Evolutionary conservation across 2,329 filamentous ascomycete species (phyloP), one percentile per base, ranked within the genome.

Genomic region (Apiospora rasikravindrae): DNA sequence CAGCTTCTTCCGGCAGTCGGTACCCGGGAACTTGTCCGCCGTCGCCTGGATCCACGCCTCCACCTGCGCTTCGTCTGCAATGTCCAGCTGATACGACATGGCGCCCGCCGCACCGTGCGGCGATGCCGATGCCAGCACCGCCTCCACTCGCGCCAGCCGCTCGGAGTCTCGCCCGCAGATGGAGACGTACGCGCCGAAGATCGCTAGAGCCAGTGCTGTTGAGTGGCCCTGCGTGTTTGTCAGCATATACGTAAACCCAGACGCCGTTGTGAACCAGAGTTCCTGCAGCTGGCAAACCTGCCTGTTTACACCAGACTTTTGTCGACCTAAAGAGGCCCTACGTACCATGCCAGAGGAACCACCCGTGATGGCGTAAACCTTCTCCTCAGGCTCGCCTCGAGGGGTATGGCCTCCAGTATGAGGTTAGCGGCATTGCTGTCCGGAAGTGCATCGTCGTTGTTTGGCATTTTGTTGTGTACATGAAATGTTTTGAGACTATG

Each of bases 1-100:
- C 8, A 84, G 77, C 19, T 73, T 77, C 6, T 81, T 81, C 2
- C 49, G n/a, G 11, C 53, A 29, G 53, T 47, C 44, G 4, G 14
- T 16, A 16, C 53, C 26, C 29, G 53, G 26, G 33, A 81, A 82
- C n/a, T 71, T 75, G 14, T 73, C 66, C 26, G 82, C 77, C 0
- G 82, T 82, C 13, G 78, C 71, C 16, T 40, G 24, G 44, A 53
- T 42, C 70, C 61, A 68, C 4, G 42, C 26, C n/a, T 47, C 45
- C n/a, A 71, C 57, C 61, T 71, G 57, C 40, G 45, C 70, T 44
- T 67, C 57, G n/a, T 68, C 51, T 8, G 29, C 44, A 11, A 71
- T 53, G 40, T 71, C 26, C 2, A 71, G 33, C 53, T 40, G 53
- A 45, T 71, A 53, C 53, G 53, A 37, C 53, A 61, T 33, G 26